Base-by-base conservation (phyloP, 192 early-diverging fungal genomes). In the Gonapodya sp. region DNA sequence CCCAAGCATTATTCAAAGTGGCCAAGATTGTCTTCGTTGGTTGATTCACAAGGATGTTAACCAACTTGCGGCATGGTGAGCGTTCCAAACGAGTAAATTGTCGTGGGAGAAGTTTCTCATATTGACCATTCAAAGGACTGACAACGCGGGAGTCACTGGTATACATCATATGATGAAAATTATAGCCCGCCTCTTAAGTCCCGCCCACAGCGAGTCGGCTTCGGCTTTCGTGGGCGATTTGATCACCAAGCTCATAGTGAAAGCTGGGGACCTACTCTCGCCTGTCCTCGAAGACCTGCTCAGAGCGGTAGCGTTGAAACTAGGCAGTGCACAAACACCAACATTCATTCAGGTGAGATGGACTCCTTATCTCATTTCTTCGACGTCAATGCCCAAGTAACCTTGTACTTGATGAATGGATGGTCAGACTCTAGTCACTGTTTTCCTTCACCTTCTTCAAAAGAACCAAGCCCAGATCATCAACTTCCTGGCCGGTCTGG, bases 221-320 rank as follows among this genome's bases (percentile, higher is more conserved):
- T 90, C 94, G 0, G 84, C 96, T 32, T 96, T 96, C 88, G 91
- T 98, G 32, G 96, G 96, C n/a, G 94, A 95, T 81, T 84, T 98
- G 36, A 92, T 95, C 35, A 89, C 89, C 30, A 96, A 94, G 81
- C 82, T 98, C 73, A 93, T 97, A 81, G 91, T 94, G 84, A 96
- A 95, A 84, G 93, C 84, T 46, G 93, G 91, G 32, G 88, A 89
- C 36, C 82, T 82, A 18, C 85, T 95, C 18, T 80, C 86, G 1
- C 89, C 92, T 37, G 88, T 93, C 8, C 83, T 96, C 46, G 92
- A 95, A 8, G 89, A 94, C 31, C 89, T 99, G 72, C 86, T 98
- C 74, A 88, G 88, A 34, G 94, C 94, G 0, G 92, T 96, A 0
- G 87, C 93, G 0, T 78, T 81, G n/a, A 89, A 94, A 18, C 84